Evolutionary conservation across 2,329 filamentous ascomycete genomes (phyloP), one percentile per base, ranked within the genome.

Genomic region (Leptographium procerum): DNA sequence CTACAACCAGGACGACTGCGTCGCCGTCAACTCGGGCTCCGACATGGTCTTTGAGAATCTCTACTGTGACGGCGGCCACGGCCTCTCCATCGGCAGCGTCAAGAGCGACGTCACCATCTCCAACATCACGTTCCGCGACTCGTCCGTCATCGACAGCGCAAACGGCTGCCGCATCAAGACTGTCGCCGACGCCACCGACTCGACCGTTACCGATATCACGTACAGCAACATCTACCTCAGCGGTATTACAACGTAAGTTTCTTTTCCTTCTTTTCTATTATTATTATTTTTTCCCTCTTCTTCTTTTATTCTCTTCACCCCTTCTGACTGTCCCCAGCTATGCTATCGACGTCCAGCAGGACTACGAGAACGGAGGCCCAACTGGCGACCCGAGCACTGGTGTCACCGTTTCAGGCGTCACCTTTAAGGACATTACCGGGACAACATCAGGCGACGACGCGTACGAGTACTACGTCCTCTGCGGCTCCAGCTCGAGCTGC

Each of bases 1-100:
- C 58, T 75, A 79, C 66, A 84, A 83, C 72, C 81, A 84, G 69
- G 81, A 84, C 60, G 81, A 84, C 64, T 84, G 81, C 63, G 71
- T 84, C 11, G 80, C 81, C 34, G 66, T 80, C 61, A 84, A 74
- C 43, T 57, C 53, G n/a, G 60, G 60, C 22, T 54, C 34, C 40
- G 71, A 70, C 62, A 71, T 72, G 59, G 63, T 67, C n/a, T 73
- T 77, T 65, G 69, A 68, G 5, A 70, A 70, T 40, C 72, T 73
- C 34, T 72, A 71, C 28, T 80, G 77, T 67, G 71, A 70, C 8
- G 76, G 77, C 26, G 77, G 78, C 24, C 79, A 81, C 66, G 81
- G 80, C 56, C 70, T 85, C 28, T 79, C 76, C 58, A 81, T 85
- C 63, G 54, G 54, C n/a, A 56, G 54, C 54, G n/a, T 56, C 13